Evolutionary conservation across 768 basidiomycete species (phyloP), one percentile per base, ranked within the genome.

Genomic region (Lyophyllum shimeji): DNA sequence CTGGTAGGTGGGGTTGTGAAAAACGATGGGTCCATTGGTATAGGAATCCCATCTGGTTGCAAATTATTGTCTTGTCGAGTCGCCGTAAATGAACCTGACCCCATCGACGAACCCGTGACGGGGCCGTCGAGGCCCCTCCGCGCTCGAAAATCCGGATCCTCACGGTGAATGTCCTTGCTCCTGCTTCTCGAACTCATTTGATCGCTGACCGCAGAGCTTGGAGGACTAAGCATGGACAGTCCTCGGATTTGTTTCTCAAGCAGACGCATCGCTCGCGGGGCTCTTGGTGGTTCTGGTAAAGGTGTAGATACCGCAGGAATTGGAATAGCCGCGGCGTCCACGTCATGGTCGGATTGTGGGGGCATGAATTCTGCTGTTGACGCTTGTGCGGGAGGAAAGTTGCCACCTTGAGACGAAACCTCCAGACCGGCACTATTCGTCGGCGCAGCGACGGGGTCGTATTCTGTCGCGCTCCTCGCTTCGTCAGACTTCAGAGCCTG

Each of bases 231-330:
- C 17, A 50, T 18, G 15, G 31, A 27, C 21, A 18, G 33, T 21
- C 18, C 37, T 39, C 23, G 29, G 15, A 8, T 25, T 21, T 40
- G 34, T 42, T 21, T 23, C 43, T 52, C 50, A 3, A 52, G 47
- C 24, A 52, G 31, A 27, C 59, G 56, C 64, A 67, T 65, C 8
- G 65, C 60, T 44, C 59, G 57, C 15, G 65, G 64, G 2, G 58
- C 62, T 29, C 39, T 62, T n/a, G 64, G 64, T 23, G 50, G 24
- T 18, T 62, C 59, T 7, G 18, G 45, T 15, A 37, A 25, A n/a
- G 45, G 20, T 9, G 31, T 37, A 25, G 60, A 54, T 31, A 29
- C 24, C 8, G 55, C 42, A 23, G 46, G 42, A 13, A 48, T 54
- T 8, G 57, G 49, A 27, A 54, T 43, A 24, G 42, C 33, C 7